Evolutionary conservation across 441 rosid species (phyloP).

Genomic region (Aleurites moluccanus): DNA sequence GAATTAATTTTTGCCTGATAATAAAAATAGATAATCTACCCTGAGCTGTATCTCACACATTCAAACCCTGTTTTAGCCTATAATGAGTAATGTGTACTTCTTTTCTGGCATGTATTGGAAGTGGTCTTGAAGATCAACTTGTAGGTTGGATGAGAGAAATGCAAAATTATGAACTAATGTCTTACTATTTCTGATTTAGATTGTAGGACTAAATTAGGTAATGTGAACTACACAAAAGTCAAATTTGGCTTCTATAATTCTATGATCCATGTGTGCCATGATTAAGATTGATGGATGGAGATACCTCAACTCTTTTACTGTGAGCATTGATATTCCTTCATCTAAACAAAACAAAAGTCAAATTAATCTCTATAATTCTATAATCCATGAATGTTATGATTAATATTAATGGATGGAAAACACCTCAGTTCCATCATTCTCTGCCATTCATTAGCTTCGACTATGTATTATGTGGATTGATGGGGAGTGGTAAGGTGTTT

Average conservation of each 20-base stretch:
- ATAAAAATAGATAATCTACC: neutral
- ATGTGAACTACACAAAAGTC: neutral
- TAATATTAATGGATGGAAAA: neutral
- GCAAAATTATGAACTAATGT: neutral
- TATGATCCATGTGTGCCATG: neutral
- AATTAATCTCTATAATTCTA: neutral
- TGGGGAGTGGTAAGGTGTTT: neutral
- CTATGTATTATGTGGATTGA: neutral
- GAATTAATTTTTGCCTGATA: neutral
- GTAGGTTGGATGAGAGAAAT: neutral
- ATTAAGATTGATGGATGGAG: constrained; percentile 17
- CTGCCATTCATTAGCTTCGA: neutral
- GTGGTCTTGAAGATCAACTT: neutral
- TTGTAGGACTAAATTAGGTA: neutral
- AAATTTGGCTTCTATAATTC: constrained; percentile 3
- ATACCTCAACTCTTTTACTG: neutral
- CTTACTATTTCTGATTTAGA: constrained; percentile 1
- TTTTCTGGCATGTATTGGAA: neutral
- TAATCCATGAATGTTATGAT: neutral
- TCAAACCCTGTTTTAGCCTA: neutral
- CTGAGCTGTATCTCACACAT: neutral
- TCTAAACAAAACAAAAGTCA: neutral
- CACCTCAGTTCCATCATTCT: neutral
- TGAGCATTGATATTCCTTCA: neutral
- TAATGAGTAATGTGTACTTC: neutral